A percentile compares a stretch with the other conserved stretches of the same genome.
Evolutionary conservation across 441 rosid genomes (phyloP).

Genomic region (Gossypium schwendimanii): DNA sequence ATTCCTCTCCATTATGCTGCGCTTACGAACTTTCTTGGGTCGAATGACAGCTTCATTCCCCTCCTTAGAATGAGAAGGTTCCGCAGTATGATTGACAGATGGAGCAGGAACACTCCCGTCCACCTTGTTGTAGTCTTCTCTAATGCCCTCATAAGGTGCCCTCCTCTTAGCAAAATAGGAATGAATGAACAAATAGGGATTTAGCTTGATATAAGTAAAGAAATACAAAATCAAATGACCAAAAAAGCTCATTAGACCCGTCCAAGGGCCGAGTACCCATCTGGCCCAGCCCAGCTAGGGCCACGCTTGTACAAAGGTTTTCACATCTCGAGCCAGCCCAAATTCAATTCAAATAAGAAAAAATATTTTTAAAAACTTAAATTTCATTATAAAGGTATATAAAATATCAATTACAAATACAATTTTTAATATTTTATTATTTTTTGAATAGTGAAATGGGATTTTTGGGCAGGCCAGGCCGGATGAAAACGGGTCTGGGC

Average conservation of each 20-base stretch:
- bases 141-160: not conserved
- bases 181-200: not conserved
- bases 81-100: not conserved
- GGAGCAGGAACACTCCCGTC: not conserved
- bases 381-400: too few relatives aligned
- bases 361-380: too few relatives aligned
- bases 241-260: not conserved
- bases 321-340: too few relatives aligned
- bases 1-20: slow-evolving; percentile 45
- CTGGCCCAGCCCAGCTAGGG: too few relatives aligned
- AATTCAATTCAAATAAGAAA: too few relatives aligned
- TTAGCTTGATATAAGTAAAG: not conserved
- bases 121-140: not conserved
- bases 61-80: slow-evolving; percentile 1
- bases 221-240: not conserved
- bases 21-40: slow-evolving; percentile 23
- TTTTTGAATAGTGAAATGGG: too few relatives aligned
- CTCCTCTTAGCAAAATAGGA: not conserved
- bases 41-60: slow-evolving; percentile 14
- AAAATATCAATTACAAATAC: too few relatives aligned
- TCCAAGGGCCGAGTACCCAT: too few relatives aligned
- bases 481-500: too few relatives aligned
- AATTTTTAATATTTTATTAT: too few relatives aligned
- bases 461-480: too few relatives aligned
- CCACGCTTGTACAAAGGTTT: too few relatives aligned